Conservation (phyloP, 441 rosid species). For the Rhodomyrtus psidioides region DNA sequence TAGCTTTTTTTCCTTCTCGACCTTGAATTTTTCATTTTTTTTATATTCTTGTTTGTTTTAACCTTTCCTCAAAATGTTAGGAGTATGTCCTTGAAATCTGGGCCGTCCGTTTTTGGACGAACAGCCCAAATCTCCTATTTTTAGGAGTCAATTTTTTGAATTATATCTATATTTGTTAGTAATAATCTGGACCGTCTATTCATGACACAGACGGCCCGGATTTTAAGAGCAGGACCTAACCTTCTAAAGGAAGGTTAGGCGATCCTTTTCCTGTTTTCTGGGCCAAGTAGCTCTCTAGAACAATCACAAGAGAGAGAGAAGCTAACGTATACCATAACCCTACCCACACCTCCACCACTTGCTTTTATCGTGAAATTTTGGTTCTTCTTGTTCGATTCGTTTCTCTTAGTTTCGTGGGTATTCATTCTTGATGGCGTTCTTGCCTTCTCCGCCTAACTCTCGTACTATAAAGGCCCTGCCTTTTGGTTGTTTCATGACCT, state of each 20-base stretch:
- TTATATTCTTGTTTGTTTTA: too few species aligned
- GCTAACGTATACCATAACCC: background rate
- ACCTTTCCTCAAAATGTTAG: too few species aligned
- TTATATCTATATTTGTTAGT: too few species aligned
- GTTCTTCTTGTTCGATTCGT: background rate
- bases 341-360: background rate
- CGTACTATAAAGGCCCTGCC: background rate
- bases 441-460: background rate
- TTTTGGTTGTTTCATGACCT: background rate
- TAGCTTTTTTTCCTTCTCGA: background rate
- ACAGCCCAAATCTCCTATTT: too few species aligned
- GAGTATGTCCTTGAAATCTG: too few species aligned
- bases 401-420: background rate
- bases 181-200: too few species aligned
- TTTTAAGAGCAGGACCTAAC: too few species aligned
- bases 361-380: background rate
- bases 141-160: too few species aligned
- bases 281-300: background rate
- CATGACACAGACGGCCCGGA: too few species aligned
- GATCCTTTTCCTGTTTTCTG: background rate
- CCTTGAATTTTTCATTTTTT: background rate
- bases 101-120: too few species aligned
- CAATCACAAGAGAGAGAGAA: background rate
- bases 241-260: too few species aligned
- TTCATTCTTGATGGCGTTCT: background rate